Conservation (phyloP, 352 stramenopile genomes). For the Lagenidium giganteum region DNA sequence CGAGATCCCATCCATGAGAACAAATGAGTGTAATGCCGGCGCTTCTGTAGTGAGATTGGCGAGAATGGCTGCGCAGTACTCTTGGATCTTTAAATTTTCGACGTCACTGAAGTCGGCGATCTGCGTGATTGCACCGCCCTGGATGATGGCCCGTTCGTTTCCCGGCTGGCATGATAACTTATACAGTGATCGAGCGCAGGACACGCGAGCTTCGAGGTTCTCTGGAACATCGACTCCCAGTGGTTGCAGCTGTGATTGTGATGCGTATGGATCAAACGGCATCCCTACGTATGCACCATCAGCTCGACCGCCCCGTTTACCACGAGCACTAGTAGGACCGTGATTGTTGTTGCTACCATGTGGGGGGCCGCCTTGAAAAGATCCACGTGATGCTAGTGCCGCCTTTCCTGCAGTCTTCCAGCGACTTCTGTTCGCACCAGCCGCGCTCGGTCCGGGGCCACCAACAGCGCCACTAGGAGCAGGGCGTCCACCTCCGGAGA, state of each 20-base stretch:
- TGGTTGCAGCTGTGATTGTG: neutral
- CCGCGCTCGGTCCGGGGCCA: too few species aligned
- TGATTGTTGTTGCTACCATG: too few species aligned
- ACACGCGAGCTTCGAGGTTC: constrained; percentile 53
- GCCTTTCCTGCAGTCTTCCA: too few species aligned
- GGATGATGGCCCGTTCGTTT: constrained; percentile 54
- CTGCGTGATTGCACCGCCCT: constrained; percentile 52
- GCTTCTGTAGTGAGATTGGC: constrained; percentile 56
- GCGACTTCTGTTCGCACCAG: too few species aligned
- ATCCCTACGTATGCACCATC: too few species aligned
- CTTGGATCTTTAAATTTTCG: constrained; percentile 44
- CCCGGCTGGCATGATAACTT: constrained; percentile 67
- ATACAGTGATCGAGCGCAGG: constrained; percentile 73
- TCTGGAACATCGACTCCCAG: constrained; percentile 6
- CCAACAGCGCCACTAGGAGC: too few species aligned
- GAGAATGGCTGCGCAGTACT: constrained; percentile 56
- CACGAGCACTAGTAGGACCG: too few species aligned
- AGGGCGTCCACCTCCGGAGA: too few species aligned
- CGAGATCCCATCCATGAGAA: constrained; percentile 40
- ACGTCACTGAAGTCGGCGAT: constrained; percentile 71
- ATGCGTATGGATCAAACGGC: constrained; percentile 17
- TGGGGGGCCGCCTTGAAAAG: too few species aligned
- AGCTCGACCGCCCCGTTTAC: too few species aligned
- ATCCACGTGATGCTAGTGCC: too few species aligned
- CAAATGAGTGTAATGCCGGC: constrained; percentile 38